Conservation (phyloP, 1,284 basidiomycete genomes). For the Leccinum fuscescens region DNA sequence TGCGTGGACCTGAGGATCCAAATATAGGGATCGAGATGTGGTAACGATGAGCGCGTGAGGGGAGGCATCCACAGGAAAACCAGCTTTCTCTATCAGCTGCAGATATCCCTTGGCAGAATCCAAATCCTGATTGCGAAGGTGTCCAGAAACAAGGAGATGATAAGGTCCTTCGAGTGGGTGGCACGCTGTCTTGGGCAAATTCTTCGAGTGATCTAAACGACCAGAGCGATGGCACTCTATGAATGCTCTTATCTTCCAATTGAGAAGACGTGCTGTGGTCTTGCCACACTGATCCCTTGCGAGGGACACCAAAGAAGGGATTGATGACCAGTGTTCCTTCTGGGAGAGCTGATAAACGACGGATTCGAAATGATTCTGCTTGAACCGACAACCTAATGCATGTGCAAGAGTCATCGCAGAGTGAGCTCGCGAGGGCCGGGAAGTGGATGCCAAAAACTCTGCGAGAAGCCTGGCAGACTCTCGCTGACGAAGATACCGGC, state of each 20-base stretch:
- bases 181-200: constrained; percentile 45
- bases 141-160: constrained; percentile 61
- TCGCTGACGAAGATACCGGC: constrained; percentile 37
- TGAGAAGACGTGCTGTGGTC: constrained; percentile 55
- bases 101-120: constrained; percentile 51
- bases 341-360: constrained; percentile 49
- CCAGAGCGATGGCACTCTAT: constrained; percentile 52
- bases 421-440: constrained; percentile 40
- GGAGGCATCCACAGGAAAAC: constrained; percentile 49
- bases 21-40: constrained; percentile 59
- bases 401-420: constrained; percentile 49
- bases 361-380: constrained; percentile 57
- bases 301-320: constrained; percentile 46
- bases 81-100: constrained; percentile 54
- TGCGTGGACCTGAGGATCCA: constrained; percentile 51
- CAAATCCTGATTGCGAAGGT: constrained; percentile 67
- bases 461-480: constrained; percentile 44
- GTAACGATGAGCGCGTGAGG: constrained; percentile 61
- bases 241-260: constrained; percentile 64
- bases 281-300: constrained; percentile 47
- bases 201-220: constrained; percentile 46
- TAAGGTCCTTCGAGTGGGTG: constrained; percentile 58
- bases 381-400: constrained; percentile 46
- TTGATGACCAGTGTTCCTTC: constrained; percentile 46
- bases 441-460: constrained; percentile 43